Evolutionary conservation across 257 asterid genomes (phyloP).

Genomic region (Solanum neorickii): DNA sequence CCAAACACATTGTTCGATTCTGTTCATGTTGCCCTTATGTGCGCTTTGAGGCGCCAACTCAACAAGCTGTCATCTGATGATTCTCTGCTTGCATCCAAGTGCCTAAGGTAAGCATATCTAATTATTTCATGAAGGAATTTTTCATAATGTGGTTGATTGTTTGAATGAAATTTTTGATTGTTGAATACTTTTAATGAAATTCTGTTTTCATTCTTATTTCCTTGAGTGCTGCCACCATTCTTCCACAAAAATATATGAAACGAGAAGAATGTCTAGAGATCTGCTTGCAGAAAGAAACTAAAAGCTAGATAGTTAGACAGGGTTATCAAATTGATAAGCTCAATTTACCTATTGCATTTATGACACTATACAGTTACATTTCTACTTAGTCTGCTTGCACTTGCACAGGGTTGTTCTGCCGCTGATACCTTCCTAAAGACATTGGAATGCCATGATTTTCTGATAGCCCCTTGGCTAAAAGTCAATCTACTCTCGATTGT

Average conservation of each 20-base stretch:
- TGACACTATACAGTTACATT: background rate
- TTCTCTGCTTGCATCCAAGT: conserved; percentile 52
- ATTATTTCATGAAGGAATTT: background rate
- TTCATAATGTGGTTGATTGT: background rate
- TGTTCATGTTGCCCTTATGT: conserved; percentile 66
- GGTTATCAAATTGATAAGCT: background rate
- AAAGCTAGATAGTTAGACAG: background rate
- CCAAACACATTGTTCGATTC: conserved; percentile 78
- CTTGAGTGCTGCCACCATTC: background rate
- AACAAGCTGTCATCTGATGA: conserved; percentile 55
- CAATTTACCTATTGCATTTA: background rate
- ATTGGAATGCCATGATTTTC: background rate
- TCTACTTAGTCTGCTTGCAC: background rate
- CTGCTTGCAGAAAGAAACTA: background rate
- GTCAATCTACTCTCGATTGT: background rate
- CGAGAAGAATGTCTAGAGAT: background rate
- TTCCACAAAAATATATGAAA: background rate
- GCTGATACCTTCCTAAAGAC: background rate
- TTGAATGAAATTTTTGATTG: background rate
- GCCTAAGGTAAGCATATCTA: conserved; percentile 39
- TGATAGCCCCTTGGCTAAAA: background rate
- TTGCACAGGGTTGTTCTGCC: background rate
- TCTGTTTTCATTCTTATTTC: background rate
- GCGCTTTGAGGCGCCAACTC: conserved; percentile 46
- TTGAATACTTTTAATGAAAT: background rate